These are phyloP conservation scores for Ceratocystis huliohia DNA, from an alignment of 2,329 filamentous ascomycete genomes.

Conservation along the genomic window DNA sequence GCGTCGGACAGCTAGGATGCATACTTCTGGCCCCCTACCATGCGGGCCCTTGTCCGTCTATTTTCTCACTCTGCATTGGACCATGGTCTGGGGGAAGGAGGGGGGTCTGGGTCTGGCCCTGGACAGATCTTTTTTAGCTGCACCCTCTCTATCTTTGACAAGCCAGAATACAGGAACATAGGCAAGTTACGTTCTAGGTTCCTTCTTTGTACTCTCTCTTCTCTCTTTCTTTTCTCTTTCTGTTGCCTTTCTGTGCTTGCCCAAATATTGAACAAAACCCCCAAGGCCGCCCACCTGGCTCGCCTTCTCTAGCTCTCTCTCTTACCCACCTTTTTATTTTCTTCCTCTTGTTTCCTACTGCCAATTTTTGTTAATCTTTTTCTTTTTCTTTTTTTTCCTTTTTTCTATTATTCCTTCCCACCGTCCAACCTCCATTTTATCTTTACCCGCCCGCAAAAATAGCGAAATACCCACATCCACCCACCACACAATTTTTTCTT, in stretches of 20 bases:
- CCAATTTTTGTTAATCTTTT: slow-evolving; percentile 5
- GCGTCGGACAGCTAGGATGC: too few relatives aligned
- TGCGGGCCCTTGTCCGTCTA: neutral
- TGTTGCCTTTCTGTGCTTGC: too few relatives aligned
- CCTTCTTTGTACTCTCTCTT: neutral
- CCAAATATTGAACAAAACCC: neutral
- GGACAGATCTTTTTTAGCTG: slow-evolving; percentile 1
- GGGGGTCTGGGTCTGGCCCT: neutral
- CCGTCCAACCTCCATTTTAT: slow-evolving; percentile 1
- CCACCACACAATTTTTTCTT: neutral
- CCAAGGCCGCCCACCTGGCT: neutral
- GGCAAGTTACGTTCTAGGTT: neutral
- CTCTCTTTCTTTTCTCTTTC: neutral
- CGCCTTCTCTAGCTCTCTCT: neutral
- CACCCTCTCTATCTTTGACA: slow-evolving; percentile 5
- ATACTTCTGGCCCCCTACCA: neutral
- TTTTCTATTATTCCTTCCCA: neutral
- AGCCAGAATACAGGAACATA: neutral
- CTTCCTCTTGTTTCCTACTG: neutral
- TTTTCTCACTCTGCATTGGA: neutral
- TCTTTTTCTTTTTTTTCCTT: neutral
- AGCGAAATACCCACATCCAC: neutral
- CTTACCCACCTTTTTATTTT: slow-evolving; percentile 8
- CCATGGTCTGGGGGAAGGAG: neutral
- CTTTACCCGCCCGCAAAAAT: neutral